Base-by-base conservation (phyloP, 1,284 basidiomycete genomes). In the Sanghuangporus weigelae region DNA sequence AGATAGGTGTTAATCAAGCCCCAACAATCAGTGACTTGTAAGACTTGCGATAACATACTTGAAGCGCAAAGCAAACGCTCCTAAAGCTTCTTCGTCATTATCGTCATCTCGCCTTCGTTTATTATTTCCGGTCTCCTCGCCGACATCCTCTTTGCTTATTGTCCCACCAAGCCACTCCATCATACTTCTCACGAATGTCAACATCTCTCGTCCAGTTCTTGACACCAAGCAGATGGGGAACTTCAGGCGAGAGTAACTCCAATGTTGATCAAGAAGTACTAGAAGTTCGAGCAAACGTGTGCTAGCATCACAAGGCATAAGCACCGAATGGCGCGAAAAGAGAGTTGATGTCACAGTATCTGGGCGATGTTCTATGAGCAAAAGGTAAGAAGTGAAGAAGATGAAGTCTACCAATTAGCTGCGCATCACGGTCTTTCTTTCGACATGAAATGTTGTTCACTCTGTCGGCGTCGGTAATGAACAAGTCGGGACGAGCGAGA, bases 141-240 rank as follows among this genome's bases (percentile, higher is more conserved):
- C 92, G 0, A 91, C 87, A 65, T 94, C 92, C 69, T 93, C 90
- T 71, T 93, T 93, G 69, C 88, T 93, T 66, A 97, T 89, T 1
- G 93, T 93, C 7, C 95, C 94, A 14, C 96, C 95, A 70, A 98
- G 88, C 96, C 96, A 99, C 74, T 98, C 97, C 85, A 98, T 96
- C 88, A 99, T 92, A 79, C 93, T 96, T 62, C 95, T 81, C 16
- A 97, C 93, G 70, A 96, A 95, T 1, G 93, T 92, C 44, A 98
- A 78, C 87, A 98, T 96, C 75, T 99, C 96, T 67, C 90, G 87
- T 1, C 92, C 95, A 1, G 94, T 96, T 39, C 89, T 83, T 64
- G 92, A 93, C 51, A 99, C 84, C 19, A 99, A 83, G 73, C 96
- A 99, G 38, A 99, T 90, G 0, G 96, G 96, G 71, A 83, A 88